Percentiles rank a stretch among this genome's conserved stretches.
phyloP scores from a whole-genome alignment of 352 stramenopile genomes.

The Globisporangium emineosum region DNA sequence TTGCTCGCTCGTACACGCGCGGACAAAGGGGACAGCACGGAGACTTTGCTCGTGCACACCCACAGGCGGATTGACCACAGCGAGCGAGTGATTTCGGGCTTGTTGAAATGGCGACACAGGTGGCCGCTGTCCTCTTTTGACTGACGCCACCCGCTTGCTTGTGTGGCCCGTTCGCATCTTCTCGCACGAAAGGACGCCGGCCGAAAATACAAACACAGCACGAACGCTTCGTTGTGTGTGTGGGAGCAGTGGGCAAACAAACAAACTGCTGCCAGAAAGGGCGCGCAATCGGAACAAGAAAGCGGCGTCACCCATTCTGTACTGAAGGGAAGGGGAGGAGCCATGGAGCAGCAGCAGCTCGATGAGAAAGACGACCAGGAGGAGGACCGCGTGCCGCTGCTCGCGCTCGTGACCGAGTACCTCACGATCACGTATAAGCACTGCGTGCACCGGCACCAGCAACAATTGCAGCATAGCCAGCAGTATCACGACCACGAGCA shows the following conservation, averaged over 20 bases:
- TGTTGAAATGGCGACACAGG: constrained; percentile 1
- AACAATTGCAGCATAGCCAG: too few species aligned
- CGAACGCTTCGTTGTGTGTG: background rate
- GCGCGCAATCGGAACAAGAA: constrained; percentile 6
- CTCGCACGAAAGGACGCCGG: constrained; percentile 7
- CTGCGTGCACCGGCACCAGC: constrained; percentile 11
- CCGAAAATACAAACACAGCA: background rate
- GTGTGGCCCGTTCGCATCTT: background rate
- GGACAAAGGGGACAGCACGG: too few species aligned
- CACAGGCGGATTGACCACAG: too few species aligned
- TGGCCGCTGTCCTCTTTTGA: background rate
- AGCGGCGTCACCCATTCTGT: too few species aligned
- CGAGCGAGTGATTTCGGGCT: too few species aligned
- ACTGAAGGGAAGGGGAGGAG: background rate
- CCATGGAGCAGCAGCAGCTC: constrained; percentile 7
- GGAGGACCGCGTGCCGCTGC: constrained; percentile 8
- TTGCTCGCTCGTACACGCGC: too few species aligned
- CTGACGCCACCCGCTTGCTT: background rate
- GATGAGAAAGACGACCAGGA: constrained; percentile 1
- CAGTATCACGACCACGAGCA: background rate
- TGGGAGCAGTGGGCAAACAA: background rate
- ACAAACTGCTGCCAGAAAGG: constrained; percentile 9
- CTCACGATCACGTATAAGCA: constrained; percentile 29
- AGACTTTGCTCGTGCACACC: too few species aligned
- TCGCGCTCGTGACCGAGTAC: constrained; percentile 25